phyloP scores from a whole-genome alignment of 257 asterid genomes.

The Primulina eburnea region DNA sequence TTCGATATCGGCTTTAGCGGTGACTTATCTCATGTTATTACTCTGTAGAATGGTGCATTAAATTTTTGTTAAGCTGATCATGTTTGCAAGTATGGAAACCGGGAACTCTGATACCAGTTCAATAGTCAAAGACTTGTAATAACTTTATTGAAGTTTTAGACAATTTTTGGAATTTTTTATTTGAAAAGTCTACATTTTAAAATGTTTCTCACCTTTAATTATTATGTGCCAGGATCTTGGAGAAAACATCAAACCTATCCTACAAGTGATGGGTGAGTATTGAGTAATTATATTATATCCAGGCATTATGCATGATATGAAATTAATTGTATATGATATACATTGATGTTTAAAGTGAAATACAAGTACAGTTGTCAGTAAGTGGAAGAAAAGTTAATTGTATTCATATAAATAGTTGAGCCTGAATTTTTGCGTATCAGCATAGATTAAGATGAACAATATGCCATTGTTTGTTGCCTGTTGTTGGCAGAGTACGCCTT shows the following conservation, averaged over 20 bases:
- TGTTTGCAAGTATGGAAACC: conserved; percentile 1
- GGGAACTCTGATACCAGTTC: conserved; percentile 2
- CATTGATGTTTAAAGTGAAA: background rate
- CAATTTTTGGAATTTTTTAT: conserved; percentile 2
- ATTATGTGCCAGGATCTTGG: conserved; percentile 59
- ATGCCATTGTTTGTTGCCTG: conserved; percentile 7
- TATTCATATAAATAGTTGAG: conserved; percentile 10
- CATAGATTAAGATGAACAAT: conserved; percentile 18
- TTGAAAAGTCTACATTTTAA: conserved; percentile 8
- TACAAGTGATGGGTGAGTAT: conserved; percentile 54
- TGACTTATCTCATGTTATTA: background rate
- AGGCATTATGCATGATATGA: conserved; percentile 15
- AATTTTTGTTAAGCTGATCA: background rate
- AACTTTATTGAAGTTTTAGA: conserved; percentile 13
- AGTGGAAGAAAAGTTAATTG: conserved; percentile 7
- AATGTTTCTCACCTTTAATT: conserved; percentile 34
- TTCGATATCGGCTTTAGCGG: background rate
- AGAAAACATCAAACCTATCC: conserved; percentile 58
- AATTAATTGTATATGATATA: conserved; percentile 5
- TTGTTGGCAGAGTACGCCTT: conserved; percentile 61
- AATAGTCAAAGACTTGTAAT: background rate
- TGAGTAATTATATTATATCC: conserved; percentile 40
- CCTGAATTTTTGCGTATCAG: conserved; percentile 13
- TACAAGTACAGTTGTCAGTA: conserved; percentile 4
- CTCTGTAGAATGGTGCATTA: conserved; percentile 2